Evolutionary conservation across 805 yeast genomes (phyloP), one percentile per base, ranked within the genome.

Genomic region (Yamadazyma laniorum): DNA sequence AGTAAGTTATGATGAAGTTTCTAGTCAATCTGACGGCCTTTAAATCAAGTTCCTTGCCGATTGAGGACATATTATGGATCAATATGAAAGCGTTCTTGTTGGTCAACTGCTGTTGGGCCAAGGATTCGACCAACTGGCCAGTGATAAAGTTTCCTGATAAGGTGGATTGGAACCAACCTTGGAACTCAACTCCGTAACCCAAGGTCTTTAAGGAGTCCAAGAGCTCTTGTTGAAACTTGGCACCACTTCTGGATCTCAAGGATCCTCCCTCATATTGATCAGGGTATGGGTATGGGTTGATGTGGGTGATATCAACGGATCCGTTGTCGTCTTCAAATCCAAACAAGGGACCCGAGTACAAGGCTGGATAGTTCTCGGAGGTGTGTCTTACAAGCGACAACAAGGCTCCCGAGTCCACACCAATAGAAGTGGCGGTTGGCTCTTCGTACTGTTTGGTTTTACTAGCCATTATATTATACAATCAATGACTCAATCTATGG

Each of bases 151-250:
- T 79, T 32, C 93, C 93, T 27, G 84, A 74, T 35, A 70, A 65
- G 19, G 88, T 72, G 30, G 83, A 71, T 55, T 85, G 77, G 65
- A 85, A 87, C 88, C 90, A 87, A 23, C 96, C 96, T 46, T 81
- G 75, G 43, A 81, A 72, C 55, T 80, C 85, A 29, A 79, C 70
- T 32, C 89, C 90, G 43, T 77, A 70, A 34, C 82, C 82, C 44
- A 80, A 75, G 4, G 42, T 23, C 52, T 71, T 76, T 46, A 86
- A 73, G 43, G 77, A 75, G 29, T 77, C 74, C 48, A 82, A 67
- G 52, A 84, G 69, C 32, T 82, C 88, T 35, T 74, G 75, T 58
- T 83, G 89, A 65, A 79, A 88, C 56, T 74, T 77, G 42, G 67
- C 65, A 42, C 87, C 85, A 48, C 79, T 70, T 53, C 77, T 74